These are phyloP conservation scores for Angomonas deanei DNA, from an alignment of 208 protist genomes.

Conservation along the genomic window DNA sequence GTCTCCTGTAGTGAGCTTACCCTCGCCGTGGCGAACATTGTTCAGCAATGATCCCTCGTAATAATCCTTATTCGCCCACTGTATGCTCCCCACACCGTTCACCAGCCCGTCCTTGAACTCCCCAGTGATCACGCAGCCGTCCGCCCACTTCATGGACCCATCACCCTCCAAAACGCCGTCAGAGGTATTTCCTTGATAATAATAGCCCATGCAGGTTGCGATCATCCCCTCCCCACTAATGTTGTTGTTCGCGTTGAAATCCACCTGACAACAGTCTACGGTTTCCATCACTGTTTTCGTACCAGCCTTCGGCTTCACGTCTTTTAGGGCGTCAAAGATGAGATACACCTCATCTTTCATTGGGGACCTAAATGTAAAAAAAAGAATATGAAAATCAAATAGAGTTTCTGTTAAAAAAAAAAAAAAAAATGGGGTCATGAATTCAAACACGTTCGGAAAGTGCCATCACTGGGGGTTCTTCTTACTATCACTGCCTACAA, in stretches of 20 bases:
- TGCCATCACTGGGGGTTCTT: no score
- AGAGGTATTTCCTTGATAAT: constrained; percentile 41
- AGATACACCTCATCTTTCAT: constrained; percentile 18
- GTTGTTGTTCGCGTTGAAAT: constrained; percentile 13
- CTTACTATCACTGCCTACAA: not conserved
- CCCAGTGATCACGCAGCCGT: constrained; percentile 44
- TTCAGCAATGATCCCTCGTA: constrained; percentile 60
- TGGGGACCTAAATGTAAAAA: not conserved
- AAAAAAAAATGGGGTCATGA: not conserved
- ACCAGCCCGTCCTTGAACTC: constrained; percentile 25
- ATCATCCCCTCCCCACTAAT: constrained; percentile 40
- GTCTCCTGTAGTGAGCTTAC: constrained; percentile 37
- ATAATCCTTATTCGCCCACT: constrained; percentile 56
- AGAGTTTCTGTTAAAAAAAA: no score
- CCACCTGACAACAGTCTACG: constrained; percentile 20
- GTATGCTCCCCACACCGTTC: constrained; percentile 31
- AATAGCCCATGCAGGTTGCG: constrained; percentile 55
- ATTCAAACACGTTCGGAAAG: not conserved
- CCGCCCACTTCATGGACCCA: constrained; percentile 44
- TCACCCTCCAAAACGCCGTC: constrained; percentile 44
- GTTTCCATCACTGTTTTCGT: constrained; percentile 25
- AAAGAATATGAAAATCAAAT: constrained; percentile 5
- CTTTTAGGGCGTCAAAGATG: constrained; percentile 31
- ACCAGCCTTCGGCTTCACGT: constrained; percentile 1
- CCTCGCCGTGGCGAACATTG: constrained; percentile 73